A percentile compares a stretch with the other conserved stretches of the same genome.
Evolutionary conservation across 352 stramenopile species (phyloP).

Genomic region (Pythium sukuiense): DNA sequence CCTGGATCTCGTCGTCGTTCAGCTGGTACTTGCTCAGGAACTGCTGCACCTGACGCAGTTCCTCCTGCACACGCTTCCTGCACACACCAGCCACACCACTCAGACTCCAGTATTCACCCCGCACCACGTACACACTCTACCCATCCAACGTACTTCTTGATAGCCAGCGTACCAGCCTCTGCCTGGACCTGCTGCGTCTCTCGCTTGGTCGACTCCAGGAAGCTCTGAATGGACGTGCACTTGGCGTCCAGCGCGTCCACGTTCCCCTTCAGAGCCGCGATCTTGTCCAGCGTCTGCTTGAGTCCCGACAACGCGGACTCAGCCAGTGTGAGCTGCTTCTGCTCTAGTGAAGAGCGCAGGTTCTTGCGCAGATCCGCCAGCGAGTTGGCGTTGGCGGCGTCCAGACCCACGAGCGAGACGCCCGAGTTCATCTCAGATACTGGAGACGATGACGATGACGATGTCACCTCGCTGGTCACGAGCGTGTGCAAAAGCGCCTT

Average conservation of each 20-base stretch:
- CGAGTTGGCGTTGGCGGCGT: conserved; percentile 23
- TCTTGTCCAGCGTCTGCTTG: conserved; percentile 39
- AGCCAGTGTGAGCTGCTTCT: conserved; percentile 54
- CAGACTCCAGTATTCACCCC: neutral
- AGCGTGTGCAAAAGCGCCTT: conserved; percentile 59
- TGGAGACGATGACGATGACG: neutral
- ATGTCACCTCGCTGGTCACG: conserved; percentile 34
- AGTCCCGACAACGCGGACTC: conserved; percentile 47
- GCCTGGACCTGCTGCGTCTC: conserved; percentile 68
- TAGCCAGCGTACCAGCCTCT: conserved; percentile 43
- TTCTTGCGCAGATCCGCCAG: conserved; percentile 45
- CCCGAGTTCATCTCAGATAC: neutral
- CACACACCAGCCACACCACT: neutral
- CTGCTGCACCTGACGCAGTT: conserved; percentile 47
- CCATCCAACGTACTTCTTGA: conserved; percentile 37
- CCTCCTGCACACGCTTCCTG: conserved; percentile 45
- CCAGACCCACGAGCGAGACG: conserved; percentile 33
- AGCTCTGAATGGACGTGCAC: conserved; percentile 48
- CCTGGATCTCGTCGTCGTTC: conserved; percentile 59
- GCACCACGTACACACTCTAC: neutral
- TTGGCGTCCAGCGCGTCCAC: conserved; percentile 51
- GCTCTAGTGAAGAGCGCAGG: conserved; percentile 47
- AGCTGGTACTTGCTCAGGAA: conserved; percentile 81
- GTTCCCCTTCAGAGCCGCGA: conserved; percentile 34
- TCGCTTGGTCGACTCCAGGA: conserved; percentile 59